A percentile compares a stretch with the other conserved stretches of the same genome.
phyloP scores from a whole-genome alignment of 2,329 filamentous ascomycete species.

The Geosmithia flava region DNA sequence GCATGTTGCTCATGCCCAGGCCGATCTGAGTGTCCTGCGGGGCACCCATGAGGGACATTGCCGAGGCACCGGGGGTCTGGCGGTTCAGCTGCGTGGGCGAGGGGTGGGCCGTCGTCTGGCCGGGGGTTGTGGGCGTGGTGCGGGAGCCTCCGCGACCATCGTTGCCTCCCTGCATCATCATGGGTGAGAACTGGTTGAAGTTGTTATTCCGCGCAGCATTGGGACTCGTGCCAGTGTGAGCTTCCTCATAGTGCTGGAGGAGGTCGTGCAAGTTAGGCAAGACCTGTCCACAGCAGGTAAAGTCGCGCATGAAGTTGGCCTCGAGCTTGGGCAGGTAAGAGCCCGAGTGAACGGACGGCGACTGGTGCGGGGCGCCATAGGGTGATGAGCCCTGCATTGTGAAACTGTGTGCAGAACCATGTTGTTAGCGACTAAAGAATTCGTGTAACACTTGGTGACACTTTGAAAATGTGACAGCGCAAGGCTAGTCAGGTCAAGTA shows the following conservation, averaged over 20 bases:
- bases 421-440: neutral
- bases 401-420: constrained; percentile 44
- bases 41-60: constrained; percentile 4
- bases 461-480: neutral
- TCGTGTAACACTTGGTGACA: constrained; percentile 9
- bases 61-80: constrained; percentile 6
- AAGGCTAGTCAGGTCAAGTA: neutral
- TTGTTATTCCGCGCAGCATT: constrained; percentile 25
- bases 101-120: constrained; percentile 14
- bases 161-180: constrained; percentile 18
- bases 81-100: constrained; percentile 15
- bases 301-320: constrained; percentile 95
- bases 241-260: constrained; percentile 92
- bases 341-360: constrained; percentile 92
- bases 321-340: constrained; percentile 95
- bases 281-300: constrained; percentile 84
- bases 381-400: constrained; percentile 92
- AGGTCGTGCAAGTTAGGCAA: constrained; percentile 89
- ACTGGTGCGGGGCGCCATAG: constrained; percentile 60
- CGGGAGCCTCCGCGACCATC: constrained; percentile 18
- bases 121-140: constrained; percentile 15
- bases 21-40: constrained; percentile 26
- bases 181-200: constrained; percentile 25
- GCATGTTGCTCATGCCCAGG: constrained; percentile 21
- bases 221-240: constrained; percentile 53